A percentile compares a stretch with the other conserved stretches of the same genome.
Conservation (phyloP, 2,329 filamentous ascomycete species). For the Helotiales sp. region DNA sequence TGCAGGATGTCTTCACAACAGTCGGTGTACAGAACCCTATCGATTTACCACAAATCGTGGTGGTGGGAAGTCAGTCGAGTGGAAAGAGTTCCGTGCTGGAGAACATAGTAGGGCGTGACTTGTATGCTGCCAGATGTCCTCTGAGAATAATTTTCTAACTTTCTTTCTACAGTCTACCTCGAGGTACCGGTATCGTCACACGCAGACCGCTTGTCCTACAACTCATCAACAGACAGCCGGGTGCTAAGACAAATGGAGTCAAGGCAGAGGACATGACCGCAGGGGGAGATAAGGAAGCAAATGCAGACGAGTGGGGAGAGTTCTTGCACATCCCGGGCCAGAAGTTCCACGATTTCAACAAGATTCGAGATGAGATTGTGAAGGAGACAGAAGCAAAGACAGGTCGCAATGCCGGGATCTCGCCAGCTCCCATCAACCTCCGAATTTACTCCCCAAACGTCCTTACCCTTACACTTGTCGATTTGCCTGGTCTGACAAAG, state of each 20-base stretch:
- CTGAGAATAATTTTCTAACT: slow-evolving; percentile 23
- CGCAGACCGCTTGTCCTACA: slow-evolving; percentile 94
- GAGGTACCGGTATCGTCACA: slow-evolving; percentile 96
- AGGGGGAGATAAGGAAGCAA: slow-evolving; percentile 81
- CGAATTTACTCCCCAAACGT: slow-evolving; percentile 99
- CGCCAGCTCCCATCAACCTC: slow-evolving; percentile 93
- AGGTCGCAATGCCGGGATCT: slow-evolving; percentile 94
- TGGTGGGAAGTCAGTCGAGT: slow-evolving; percentile 97
- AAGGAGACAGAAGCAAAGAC: slow-evolving; percentile 97
- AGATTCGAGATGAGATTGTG: slow-evolving; percentile 96
- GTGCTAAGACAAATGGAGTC: slow-evolving; percentile 70
- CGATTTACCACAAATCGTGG: slow-evolving; percentile 96
- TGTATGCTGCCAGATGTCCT: slow-evolving; percentile 60
- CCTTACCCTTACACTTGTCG: slow-evolving; percentile 92
- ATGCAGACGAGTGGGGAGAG: slow-evolving; percentile 96
- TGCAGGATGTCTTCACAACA: slow-evolving; percentile 98
- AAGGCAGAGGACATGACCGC: slow-evolving; percentile 62
- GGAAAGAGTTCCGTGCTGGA: slow-evolving; percentile 99
- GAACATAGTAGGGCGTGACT: slow-evolving; percentile 98
- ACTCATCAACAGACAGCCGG: slow-evolving; percentile 85
- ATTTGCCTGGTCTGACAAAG: slow-evolving; percentile 94
- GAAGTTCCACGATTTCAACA: slow-evolving; percentile 97
- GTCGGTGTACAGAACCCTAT: slow-evolving; percentile 99
- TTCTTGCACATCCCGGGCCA: slow-evolving; percentile 97
- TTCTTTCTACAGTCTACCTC: slow-evolving; percentile 69